phyloP scores from a whole-genome alignment of 2,329 filamentous ascomycete species.

The Phialemonium atrogriseum region DNA sequence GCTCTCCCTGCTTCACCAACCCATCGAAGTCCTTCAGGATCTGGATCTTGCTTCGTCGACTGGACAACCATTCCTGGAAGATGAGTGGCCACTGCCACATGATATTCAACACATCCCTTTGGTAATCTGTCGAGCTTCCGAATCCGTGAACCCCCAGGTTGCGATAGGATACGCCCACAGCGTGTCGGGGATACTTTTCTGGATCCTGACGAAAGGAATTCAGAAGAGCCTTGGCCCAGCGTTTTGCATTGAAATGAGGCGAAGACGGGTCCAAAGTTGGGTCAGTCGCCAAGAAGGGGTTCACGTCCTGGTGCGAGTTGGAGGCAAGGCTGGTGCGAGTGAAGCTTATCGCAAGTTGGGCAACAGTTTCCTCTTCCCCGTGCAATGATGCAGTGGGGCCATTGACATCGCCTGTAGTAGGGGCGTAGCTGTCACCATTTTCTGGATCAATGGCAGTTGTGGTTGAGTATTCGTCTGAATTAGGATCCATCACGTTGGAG shows the following conservation, averaged over 20 bases:
- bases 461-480: too few species aligned
- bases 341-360: constrained; percentile 11
- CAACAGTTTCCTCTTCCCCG: constrained; percentile 5
- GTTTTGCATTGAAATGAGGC: constrained; percentile 32
- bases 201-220: constrained; percentile 27
- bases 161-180: constrained; percentile 28
- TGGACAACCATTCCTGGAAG: constrained; percentile 13
- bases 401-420: too few species aligned
- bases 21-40: constrained; percentile 44
- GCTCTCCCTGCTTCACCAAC: constrained; percentile 43
- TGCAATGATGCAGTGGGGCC: too few species aligned
- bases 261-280: constrained; percentile 33
- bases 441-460: too few species aligned
- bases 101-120: constrained; percentile 23
- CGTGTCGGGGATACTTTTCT: constrained; percentile 24
- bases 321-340: constrained; percentile 6
- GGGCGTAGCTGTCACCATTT: too few species aligned
- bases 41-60: constrained; percentile 30
- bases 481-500: too few species aligned
- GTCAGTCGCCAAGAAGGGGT: constrained; percentile 17
- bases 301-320: too few species aligned
- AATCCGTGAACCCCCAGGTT: constrained; percentile 28
- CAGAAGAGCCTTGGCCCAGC: constrained; percentile 37
- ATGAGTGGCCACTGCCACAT: constrained; percentile 14
- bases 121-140: constrained; percentile 25